Evolutionary conservation across 2,329 filamentous ascomycete genomes (phyloP), one percentile per base, ranked within the genome.

Genomic region (Aulographum hederae): DNA sequence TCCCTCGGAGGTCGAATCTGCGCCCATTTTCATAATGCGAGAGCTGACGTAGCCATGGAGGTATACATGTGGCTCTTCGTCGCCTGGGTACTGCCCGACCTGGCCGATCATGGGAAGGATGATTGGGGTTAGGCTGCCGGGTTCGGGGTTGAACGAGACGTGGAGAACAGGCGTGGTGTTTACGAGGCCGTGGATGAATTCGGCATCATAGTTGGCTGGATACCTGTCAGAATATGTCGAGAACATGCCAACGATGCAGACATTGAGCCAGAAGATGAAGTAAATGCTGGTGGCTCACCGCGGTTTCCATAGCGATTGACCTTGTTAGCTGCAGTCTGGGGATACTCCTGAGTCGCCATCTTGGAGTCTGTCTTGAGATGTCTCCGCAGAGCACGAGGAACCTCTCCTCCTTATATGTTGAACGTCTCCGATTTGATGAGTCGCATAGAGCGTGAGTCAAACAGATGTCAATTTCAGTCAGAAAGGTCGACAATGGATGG

Each of bases 51-150:
- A 50, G 34, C 50, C 50, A 37, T 53, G 50, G 20, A 53, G 40
- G 31, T 53, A 53, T 4, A 53, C 26, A 11, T n/a, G 13, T 13
- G 18, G 17, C 18, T 26, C 18, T 15, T 34, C 31, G 16, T 31
- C 31, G 10, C 13, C 21, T 16, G 35, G 35, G 18, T 37, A 37
- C 14, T 34, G 28, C 6, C 35, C 35, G 6, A 34, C 34, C 15
- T 20, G 28, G n/a, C 47, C 53, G 5, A 53, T 37, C 51, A 56
- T 54, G 12, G 53, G 53, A 5, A 56, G 35, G 15, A 47, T 43
- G 12, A 51, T 44, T 5, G 53, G 53, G n/a, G n/a, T n/a, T n/a
- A n/a, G n/a, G n/a, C n/a, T n/a, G 34, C 44, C 41, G 19, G 30
- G 30, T 16, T 39, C 35, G 30, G 50, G 46, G 12, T 37, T 43